A percentile compares a stretch with the other conserved stretches of the same genome.
phyloP scores from a whole-genome alignment of 805 yeast species.

The Wickerhamiella brachini region DNA sequence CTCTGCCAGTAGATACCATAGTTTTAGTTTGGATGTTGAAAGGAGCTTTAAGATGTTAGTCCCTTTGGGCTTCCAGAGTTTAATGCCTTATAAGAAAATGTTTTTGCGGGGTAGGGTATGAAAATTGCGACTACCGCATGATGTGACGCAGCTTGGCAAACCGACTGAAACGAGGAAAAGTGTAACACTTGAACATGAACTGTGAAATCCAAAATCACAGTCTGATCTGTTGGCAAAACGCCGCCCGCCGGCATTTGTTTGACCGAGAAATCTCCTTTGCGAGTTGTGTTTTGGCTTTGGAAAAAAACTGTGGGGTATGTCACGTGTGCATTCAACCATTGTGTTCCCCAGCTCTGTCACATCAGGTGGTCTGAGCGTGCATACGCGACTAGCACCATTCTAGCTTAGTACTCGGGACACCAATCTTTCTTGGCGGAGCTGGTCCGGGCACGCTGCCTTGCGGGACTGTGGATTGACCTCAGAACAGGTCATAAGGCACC shows the following conservation, averaged over 20 bases:
- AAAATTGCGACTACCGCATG: not conserved
- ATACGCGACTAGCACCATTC: not conserved
- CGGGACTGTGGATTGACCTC: no score
- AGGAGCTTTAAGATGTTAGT: not conserved
- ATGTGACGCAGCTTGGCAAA: not conserved
- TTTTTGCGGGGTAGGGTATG: not conserved
- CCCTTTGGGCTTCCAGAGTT: no score
- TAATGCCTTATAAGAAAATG: not conserved
- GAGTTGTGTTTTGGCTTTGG: no score
- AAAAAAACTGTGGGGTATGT: not conserved
- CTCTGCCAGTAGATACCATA: conserved; percentile 23
- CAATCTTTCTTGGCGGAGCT: no score
- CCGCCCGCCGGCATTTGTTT: not conserved
- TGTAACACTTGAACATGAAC: not conserved
- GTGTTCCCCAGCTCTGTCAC: not conserved
- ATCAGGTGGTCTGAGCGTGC: not conserved
- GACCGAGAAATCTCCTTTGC: not conserved
- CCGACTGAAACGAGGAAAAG: not conserved
- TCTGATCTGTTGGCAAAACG: not conserved
- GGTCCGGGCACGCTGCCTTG: no score
- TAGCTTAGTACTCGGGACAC: no score
- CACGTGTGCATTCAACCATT: not conserved
- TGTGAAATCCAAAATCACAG: not conserved
- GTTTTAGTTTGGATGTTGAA: not conserved
- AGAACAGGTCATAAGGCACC: no score